Evolutionary conservation across 495 filamentous ascomycete genomes (phyloP), one percentile per base, ranked within the genome.

Genomic region (Bombardia bombarda): DNA sequence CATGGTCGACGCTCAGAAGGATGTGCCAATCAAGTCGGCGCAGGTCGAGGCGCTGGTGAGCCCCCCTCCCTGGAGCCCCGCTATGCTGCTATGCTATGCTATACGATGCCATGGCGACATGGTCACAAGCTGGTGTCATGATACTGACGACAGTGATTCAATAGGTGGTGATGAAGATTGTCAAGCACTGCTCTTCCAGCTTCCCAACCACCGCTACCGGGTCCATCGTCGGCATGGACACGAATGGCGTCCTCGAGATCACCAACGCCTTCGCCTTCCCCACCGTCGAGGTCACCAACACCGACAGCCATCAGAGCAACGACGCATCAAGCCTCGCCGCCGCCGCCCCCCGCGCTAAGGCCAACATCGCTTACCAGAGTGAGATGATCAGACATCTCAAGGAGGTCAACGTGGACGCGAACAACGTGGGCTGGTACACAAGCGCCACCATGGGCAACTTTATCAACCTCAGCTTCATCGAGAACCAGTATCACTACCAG

Each of bases 381-480:
- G 93, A 98, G 67, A 97, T 97, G 92, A 89, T 98, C 61, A 84
- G 86, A 51, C 90, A 88, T 64, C 73, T 98, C 28, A 80, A 89
- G 58, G 93, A 96, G 65, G 93, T 98, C 53, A 98, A 98, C 60
- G 86, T 97, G 42, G 92, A 98, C 63, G 92, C 92, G 48, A 94
- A 97, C 71, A 95, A 87, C 53, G 88, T 93, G 42, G 92, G 92
- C 45, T 98, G 90, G 90, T 98, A 98, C 67, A 95, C 87, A 42
- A 96, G 89, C 66, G 88, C 90, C 45, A 95, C 88, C 67, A 92
- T 98, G 80, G 93, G 92, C 59, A 96, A 96, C 74, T 98, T 97
- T 46, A 77, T 97, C 69, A 95, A 86, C 70, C 64, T 82, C 53
- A 87, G 85, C 71, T 88, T 94, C 58, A 86, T 97, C 70, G 92